Conservation (phyloP, 2,329 filamentous ascomycete genomes). For the Raffaelea ambrosiae region DNA sequence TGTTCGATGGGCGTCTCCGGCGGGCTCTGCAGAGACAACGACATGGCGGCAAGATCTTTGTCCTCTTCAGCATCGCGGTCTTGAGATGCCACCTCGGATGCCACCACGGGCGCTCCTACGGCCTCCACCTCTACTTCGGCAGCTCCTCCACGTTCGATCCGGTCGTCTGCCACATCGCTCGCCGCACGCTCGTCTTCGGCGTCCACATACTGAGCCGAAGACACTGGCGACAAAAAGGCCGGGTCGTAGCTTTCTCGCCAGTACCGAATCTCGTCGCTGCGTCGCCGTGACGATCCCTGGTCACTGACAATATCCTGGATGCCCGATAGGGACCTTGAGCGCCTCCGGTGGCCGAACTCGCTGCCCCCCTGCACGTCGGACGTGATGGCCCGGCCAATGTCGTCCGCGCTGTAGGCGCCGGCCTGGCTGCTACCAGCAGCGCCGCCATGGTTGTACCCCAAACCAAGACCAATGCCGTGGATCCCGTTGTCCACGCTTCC, state of each 20-base stretch:
- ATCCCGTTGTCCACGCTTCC: not conserved
- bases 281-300: constrained; percentile 32
- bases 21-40: constrained; percentile 4
- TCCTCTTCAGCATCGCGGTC: constrained; percentile 17
- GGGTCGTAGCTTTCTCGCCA: constrained; percentile 54
- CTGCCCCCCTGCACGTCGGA: constrained; percentile 31
- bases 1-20: constrained; percentile 3
- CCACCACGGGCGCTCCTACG: too few relatives aligned
- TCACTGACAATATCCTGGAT: constrained; percentile 32
- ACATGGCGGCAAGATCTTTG: constrained; percentile 5
- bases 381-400: constrained; percentile 55
- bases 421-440: constrained; percentile 16
- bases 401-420: constrained; percentile 32
- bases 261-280: constrained; percentile 56
- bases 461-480: not conserved
- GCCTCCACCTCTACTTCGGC: constrained; percentile 10
- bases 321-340: constrained; percentile 52
- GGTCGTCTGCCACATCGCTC: not conserved
- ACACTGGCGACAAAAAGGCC: constrained; percentile 39
- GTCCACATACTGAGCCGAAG: constrained; percentile 26
- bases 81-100: too few relatives aligned
- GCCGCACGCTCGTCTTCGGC: constrained; percentile 18
- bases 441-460: not conserved
- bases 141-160: constrained; percentile 11
- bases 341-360: constrained; percentile 34